Conservation (phyloP, 2,329 filamentous ascomycete species). For the Fragosphaeria purpurea region DNA sequence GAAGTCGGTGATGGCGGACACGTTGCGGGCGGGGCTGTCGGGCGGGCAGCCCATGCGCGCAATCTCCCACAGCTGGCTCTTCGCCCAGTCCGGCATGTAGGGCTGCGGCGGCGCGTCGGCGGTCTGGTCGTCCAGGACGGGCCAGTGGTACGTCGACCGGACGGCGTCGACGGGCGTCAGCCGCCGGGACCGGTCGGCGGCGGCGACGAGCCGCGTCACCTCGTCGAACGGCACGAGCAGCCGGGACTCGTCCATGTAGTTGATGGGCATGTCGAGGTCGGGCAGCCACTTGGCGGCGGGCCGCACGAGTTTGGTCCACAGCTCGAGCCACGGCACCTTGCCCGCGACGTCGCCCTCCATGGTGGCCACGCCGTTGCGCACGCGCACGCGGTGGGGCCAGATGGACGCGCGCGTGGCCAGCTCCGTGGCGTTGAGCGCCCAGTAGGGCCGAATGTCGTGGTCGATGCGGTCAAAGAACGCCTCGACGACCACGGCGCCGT, state of each 20-base stretch:
- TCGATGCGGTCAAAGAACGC: slow-evolving; percentile 44
- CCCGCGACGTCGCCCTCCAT: slow-evolving; percentile 27
- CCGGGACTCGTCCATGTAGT: slow-evolving; percentile 52
- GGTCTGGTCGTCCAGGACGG: slow-evolving; percentile 24
- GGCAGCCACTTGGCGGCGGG: slow-evolving; percentile 45
- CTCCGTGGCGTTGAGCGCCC: slow-evolving; percentile 35
- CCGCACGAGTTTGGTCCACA: slow-evolving; percentile 37
- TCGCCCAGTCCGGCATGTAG: slow-evolving; percentile 40
- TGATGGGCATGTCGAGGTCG: slow-evolving; percentile 58
- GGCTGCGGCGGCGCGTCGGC: slow-evolving; percentile 15
- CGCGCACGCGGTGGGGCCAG: slow-evolving; percentile 35
- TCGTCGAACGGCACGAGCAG: slow-evolving; percentile 48
- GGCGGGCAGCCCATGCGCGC: slow-evolving; percentile 47
- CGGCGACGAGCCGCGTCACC: slow-evolving; percentile 37
- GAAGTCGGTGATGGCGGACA: slow-evolving; percentile 27
- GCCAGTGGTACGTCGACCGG: slow-evolving; percentile 24
- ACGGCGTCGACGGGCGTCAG: slow-evolving; percentile 32
- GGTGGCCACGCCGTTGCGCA: slow-evolving; percentile 32
- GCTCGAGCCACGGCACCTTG: slow-evolving; percentile 34
- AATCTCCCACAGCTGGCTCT: slow-evolving; percentile 47
- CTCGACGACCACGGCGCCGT: slow-evolving; percentile 32
- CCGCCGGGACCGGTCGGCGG: slow-evolving; percentile 30
- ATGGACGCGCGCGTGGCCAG: slow-evolving; percentile 24
- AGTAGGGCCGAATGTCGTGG: slow-evolving; percentile 42
- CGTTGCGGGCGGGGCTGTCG: slow-evolving; percentile 34